Base-by-base conservation (phyloP, 2,329 filamentous ascomycete genomes). In the Endothia cerciana region DNA sequence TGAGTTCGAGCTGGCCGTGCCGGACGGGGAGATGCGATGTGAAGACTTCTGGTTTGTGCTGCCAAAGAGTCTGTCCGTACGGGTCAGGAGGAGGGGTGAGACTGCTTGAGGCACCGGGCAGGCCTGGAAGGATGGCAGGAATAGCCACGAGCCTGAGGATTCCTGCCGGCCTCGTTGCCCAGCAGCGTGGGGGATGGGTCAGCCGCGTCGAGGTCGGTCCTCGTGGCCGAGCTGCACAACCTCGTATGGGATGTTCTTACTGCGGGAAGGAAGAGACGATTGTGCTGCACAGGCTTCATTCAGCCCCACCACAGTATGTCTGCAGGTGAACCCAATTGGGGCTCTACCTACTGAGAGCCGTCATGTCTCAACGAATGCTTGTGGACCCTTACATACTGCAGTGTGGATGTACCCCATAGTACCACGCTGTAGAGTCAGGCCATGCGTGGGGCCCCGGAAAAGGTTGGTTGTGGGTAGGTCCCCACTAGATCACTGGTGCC, bases 21-120 rank as follows among this genome's bases (percentile, higher is more conserved):
- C 65, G 13, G 38, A 40, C 13, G 61, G 64, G 38, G 62, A 60
- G 40, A 59, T 60, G 65, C 11, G 55, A 17, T 65, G 58, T 45
- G 59, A 65, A 7, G 38, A 60, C 25, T 62, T 41, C 7, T 65
- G 65, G 65, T 62, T 65, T 40, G 62, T 67, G 10, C 43, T 67
- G 56, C 53, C 65, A 15, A 62, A 62, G 45, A 25, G n/a, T 1
- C 36, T 65, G n/a, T 60, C 36, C 38, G 51, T 65, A 7, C 58
- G 58, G 15, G 62, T 67, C 13, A 62, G 28, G 51, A 53, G 38
- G 58, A 56, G 41, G 30, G 33, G 45, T n/a, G 17, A 17, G 43
- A 13, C 38, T 10, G 25, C n/a, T 19, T n/a, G 7, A 47, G 15
- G 17, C 8, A 30, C 22, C 8, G 22, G 25, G n/a, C 4, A 28